Evolutionary conservation across 2,329 filamentous ascomycete species (phyloP).

Genomic region (Botrytis fragariae): DNA sequence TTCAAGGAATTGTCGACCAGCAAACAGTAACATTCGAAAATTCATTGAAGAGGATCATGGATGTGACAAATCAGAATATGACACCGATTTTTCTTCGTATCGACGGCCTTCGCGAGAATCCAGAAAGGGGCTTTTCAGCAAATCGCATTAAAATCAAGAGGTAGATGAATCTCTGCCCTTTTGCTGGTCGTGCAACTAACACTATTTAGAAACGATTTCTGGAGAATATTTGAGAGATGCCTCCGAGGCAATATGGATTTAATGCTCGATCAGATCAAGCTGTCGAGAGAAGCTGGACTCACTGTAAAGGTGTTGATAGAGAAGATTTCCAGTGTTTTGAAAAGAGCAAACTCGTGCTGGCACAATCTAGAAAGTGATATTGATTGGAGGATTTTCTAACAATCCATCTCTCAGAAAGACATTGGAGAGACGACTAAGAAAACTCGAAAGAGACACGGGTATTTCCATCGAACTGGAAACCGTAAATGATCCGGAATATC

Average conservation of each 20-base stretch:
- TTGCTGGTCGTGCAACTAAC: neutral
- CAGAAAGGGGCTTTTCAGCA: neutral
- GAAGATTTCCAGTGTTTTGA: neutral
- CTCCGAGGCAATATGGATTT: neutral
- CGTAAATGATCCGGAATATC: neutral
- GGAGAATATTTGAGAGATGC: neutral
- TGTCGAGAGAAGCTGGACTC: neutral
- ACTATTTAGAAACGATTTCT: neutral
- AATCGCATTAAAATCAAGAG: neutral
- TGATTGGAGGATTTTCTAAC: conserved; percentile 11
- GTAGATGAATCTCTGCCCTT: neutral
- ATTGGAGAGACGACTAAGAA: neutral
- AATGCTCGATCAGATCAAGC: conserved; percentile 13
- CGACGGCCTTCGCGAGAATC: neutral
- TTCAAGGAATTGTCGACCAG: conserved; percentile 21
- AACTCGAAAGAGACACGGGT: neutral
- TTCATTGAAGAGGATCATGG: conserved; percentile 14
- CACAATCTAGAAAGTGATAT: neutral
- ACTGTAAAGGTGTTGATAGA: neutral
- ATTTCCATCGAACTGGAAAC: neutral
- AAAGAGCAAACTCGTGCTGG: neutral
- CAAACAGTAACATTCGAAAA: conserved; percentile 23
- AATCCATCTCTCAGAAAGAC: conserved; percentile 1
- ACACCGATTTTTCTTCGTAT: neutral
- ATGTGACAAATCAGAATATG: neutral